Base-by-base conservation (phyloP, 345 rosid species). In the Brassica incana region DNA sequence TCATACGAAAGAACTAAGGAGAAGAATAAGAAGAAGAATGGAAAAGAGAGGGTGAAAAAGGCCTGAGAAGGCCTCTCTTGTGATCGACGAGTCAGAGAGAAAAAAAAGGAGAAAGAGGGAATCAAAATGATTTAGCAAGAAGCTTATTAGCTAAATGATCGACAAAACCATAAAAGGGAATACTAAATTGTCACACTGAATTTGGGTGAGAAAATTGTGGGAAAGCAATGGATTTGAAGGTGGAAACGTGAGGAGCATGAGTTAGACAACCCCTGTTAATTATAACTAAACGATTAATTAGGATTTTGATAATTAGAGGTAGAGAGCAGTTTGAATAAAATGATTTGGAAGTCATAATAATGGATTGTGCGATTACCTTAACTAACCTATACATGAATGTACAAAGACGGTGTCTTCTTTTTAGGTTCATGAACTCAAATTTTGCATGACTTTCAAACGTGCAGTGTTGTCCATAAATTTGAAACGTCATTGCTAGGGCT, bases 231-330 rank as follows among this genome's bases (percentile, higher is more conserved):
- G 35, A 68, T 68, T 45, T 25, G 35, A 25, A 43, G 36, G 60
- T 38, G 15, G n/a, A 72, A 52, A 74, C 72, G 72, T 80, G 79
- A 18, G 72, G 76, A 3, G 60, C 75, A 62, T 68, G 66, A 68
- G 62, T 73, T 62, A 68, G 65, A 32, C n/a, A 25, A 56, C 52
- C 61, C 10, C 14, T 54, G 10, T 61, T 78, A 65, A 30, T 78
- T 78, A 7, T 29, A 78, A 65, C 75, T 62, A 48, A 63, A 63
- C 35, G 62, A 59, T 45, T 56, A 67, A 45, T 73, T 67, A 60
- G 82, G 73, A 12, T 48, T 50, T 80, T 61, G 8, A 68, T 62
- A 61, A 67, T 68, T 33, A 68, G 78, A 23, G 74, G 45, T 18
- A 14, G 73, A 67, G 32, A 61, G 12, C 5, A 1, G 11, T 45